Evolutionary conservation across 2,329 filamentous ascomycete genomes (phyloP), one percentile per base, ranked within the genome.

Genomic region (Ceratocystis huliohia): DNA sequence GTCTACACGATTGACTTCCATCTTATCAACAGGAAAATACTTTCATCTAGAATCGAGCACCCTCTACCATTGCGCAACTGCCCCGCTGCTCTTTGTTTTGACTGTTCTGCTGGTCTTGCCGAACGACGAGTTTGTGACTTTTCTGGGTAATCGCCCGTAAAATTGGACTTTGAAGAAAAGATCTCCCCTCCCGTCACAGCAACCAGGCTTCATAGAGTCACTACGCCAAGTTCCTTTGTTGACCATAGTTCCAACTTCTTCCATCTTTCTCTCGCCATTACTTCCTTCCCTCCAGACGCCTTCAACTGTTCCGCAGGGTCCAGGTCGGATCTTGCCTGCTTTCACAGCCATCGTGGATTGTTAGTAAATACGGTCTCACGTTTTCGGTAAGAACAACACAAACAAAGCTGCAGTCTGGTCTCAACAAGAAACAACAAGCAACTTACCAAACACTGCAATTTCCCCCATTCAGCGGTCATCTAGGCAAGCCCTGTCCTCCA

Each of bases 381-480:
- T 8, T 8, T 30, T n/a, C 17, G 56, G 28, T 37, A 59, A 37
- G 56, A 59, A n/a, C 56, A 59, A 37, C 13, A 59, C 56, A 59
- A 59, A 20, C 56, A 37, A 28, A 59, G 37, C 25, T 3, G 1
- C 30, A 30, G 30, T 59, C 56, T 59, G 56, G 56, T 59, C 56
- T 59, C 30, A 59, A 59, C 15, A 59, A 37, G 56, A 28, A 33
- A 57, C 25, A 57, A 57, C n/a, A 59, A 59, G 37, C 30, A 59
- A 33, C 5, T 33, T 2, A 37, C 7, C 56, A 59, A 59, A 37
- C 56, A n/a, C 6, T 2, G 56, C 15, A 59, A 30, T 37, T 59
- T 22, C 56, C 33, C 33, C 17, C 30, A 59, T 30, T 30, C 8
- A 20, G 28, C 7, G 3, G 2, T 15, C 28, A 8, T 59, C 28